Evolutionary conservation across 2,329 filamentous ascomycete genomes (phyloP), one percentile per base, ranked within the genome.

Genomic region (Colletotrichum agaves): DNA sequence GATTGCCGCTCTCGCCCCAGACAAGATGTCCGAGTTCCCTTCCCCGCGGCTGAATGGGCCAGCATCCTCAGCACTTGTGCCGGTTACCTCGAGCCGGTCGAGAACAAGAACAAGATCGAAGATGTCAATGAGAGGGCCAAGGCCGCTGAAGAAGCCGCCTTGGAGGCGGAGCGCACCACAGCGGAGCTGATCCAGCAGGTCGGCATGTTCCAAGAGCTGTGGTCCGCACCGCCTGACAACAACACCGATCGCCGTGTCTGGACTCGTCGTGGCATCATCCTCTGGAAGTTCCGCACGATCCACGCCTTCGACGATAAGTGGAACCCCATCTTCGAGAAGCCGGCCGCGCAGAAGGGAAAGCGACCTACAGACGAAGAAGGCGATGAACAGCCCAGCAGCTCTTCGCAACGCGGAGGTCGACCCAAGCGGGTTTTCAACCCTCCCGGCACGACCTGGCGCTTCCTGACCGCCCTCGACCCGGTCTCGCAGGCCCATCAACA

Each of bases 171-270:
- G 5, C 53, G 71, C 53, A 78, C 76, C 70, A 74, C 74, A 6
- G 75, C 78, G 10, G 86, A 89, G 47, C 81, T 89, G 63, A 83
- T 90, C 58, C 81, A 84, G 71, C 85, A 85, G 75, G 87, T 90
- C 50, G 87, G 87, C 74, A 90, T 90, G 88, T 88, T 89, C 75
- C 88, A 91, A 75, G 88, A 90, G 79, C 82, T 90, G 39, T 89
- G 85, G 83, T 90, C 87, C 3, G 78, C 81, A 12, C 76, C 85
- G 4, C 83, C 83, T 5, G 81, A 82, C 64, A 79, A 75, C 74
- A 50, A 56, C 60, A 62, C 65, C 37, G 47, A 63, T 61, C 64
- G 47, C 71, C 68, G 72, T 58, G 76, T 79, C 72, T 90, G 87
- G 85, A 83, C 80, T 10, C 84, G 87, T n/a, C 85, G 88, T 56